These are phyloP conservation scores for Austroboletus festivus DNA, from an alignment of 768 basidiomycete genomes.

Conservation along the genomic window DNA sequence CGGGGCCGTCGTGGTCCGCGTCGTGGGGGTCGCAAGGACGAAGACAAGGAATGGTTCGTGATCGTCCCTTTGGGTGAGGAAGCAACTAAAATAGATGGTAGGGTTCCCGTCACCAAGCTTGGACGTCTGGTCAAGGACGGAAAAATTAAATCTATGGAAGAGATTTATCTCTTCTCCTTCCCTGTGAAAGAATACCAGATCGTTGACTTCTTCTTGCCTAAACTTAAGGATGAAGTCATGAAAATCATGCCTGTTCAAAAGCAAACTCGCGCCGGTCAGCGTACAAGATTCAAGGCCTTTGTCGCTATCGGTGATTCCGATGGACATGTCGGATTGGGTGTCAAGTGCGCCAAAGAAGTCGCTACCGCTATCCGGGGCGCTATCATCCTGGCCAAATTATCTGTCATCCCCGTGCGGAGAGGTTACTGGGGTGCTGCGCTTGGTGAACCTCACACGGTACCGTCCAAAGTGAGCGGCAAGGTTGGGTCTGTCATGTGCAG, in stretches of 20 bases:
- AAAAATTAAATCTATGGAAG: constrained; percentile 99
- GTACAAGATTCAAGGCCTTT: constrained; percentile 99
- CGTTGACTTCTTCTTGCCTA: constrained; percentile 98
- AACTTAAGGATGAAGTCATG: constrained; percentile 99
- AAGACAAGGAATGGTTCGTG: constrained; percentile 97
- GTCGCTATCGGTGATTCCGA: constrained; percentile 99
- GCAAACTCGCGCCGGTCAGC: constrained; percentile 98
- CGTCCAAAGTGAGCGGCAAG: constrained; percentile 97
- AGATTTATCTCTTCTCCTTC: constrained; percentile 99
- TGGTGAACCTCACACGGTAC: constrained; percentile 98
- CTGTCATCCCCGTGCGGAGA: constrained; percentile 95
- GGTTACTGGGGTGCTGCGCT: constrained; percentile 99
- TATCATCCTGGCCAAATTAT: constrained; percentile 97
- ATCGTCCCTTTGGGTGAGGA: background rate
- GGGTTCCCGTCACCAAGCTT: constrained; percentile 98
- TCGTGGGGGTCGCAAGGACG: constrained; percentile 97
- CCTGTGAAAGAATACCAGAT: constrained; percentile 99
- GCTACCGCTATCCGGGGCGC: constrained; percentile 99
- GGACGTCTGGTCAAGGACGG: constrained; percentile 99
- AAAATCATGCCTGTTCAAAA: constrained; percentile 99
- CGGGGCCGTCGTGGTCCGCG: constrained; percentile 77
- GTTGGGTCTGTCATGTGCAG: constrained; percentile 99
- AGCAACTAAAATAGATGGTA: constrained; percentile 35
- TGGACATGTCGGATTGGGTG: constrained; percentile 98
- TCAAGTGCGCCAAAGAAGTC: constrained; percentile 99